Base-by-base conservation (phyloP, 192 early-diverging fungal species). In the Powellomyces hirtus region DNA sequence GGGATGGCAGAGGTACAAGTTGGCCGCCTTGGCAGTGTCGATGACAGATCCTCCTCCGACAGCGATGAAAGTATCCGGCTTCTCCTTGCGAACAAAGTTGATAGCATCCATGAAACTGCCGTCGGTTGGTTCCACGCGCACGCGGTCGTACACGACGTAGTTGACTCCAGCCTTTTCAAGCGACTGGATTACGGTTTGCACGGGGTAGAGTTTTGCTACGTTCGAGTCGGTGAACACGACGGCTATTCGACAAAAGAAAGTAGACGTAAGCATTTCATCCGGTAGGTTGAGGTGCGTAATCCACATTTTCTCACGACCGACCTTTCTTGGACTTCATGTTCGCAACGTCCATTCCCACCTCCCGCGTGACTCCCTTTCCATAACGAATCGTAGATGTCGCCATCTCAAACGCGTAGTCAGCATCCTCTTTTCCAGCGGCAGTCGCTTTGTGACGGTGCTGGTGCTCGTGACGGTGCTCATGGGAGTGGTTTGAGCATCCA, bases 21-120 rank as follows among this genome's bases (percentile, higher is more conserved):
- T 95, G 51, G 94, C 94, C 30, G 92, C 94, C 71, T 95, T 95
- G 55, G 90, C 85, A 18, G 94, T 95, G 72, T 95, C 94, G 53
- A 95, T 94, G 30, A 90, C 90, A 3, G 90, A 92, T 20, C 94
- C 94, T 53, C 94, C 94, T 46, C 94, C 94, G 1, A 95, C 94
- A 29, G 94, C 94, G 14, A 95, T 78, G 73, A 95, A 90, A 6
- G 91, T 88, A 68, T 95, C 94, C 0, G 90, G 90, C 26, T 75
- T 70, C 66, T 93, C 87, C 22, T 72, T 56, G 65, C 88, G 86
- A 31, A 90, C 88, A 52, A 90, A 92, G 13, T 84, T 85, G 72
- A 95, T 92, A 16, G 94, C 94, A 30, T 89, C 75, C 77, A 87
- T 80, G 79, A 95, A 91, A 72, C 72, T 84, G 55, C 66, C 45